Percentiles rank a stretch among this genome's conserved stretches.
These are phyloP conservation scores for Phytophthora uliginosa DNA, from an alignment of 352 stramenopile species.

Conservation along the genomic window DNA sequence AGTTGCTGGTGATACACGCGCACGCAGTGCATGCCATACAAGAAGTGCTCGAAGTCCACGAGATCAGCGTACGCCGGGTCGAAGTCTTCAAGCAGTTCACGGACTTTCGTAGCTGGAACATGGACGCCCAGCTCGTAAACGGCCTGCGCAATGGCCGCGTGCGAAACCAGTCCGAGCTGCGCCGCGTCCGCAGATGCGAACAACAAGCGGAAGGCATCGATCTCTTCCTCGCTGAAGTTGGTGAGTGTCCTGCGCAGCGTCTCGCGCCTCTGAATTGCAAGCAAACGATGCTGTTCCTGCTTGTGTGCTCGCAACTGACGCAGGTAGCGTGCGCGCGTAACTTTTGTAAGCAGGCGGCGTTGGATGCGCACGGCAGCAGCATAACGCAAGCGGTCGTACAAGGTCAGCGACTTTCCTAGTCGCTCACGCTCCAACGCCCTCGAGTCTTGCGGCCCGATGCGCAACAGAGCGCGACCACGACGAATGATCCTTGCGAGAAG, in stretches of 20 bases:
- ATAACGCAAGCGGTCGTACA: constrained; percentile 80
- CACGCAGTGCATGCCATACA: constrained; percentile 86
- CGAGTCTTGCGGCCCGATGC: constrained; percentile 44
- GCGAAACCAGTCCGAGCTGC: constrained; percentile 71
- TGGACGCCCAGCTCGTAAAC: constrained; percentile 81
- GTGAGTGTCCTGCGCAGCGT: constrained; percentile 64
- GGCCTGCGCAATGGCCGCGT: constrained; percentile 72
- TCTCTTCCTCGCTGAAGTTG: constrained; percentile 74
- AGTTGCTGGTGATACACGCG: constrained; percentile 72
- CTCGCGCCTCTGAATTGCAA: constrained; percentile 47
- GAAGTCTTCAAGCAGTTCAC: constrained; percentile 54
- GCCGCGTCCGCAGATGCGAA: constrained; percentile 73
- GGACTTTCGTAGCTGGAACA: constrained; percentile 58
- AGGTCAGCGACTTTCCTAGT: constrained; percentile 51
- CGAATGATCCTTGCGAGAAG: constrained; percentile 51
- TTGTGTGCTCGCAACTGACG: constrained; percentile 51
- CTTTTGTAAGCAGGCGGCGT: constrained; percentile 62
- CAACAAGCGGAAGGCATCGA: constrained; percentile 69
- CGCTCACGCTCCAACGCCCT: constrained; percentile 27
- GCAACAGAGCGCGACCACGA: constrained; percentile 54
- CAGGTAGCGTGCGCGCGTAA: constrained; percentile 64
- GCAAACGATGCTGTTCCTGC: constrained; percentile 50
- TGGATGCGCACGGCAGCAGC: constrained; percentile 77
- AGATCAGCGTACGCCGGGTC: constrained; percentile 82
- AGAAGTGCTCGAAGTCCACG: constrained; percentile 85